phyloP scores from a whole-genome alignment of 345 rosid species.

The Boechera divaricarpa region DNA sequence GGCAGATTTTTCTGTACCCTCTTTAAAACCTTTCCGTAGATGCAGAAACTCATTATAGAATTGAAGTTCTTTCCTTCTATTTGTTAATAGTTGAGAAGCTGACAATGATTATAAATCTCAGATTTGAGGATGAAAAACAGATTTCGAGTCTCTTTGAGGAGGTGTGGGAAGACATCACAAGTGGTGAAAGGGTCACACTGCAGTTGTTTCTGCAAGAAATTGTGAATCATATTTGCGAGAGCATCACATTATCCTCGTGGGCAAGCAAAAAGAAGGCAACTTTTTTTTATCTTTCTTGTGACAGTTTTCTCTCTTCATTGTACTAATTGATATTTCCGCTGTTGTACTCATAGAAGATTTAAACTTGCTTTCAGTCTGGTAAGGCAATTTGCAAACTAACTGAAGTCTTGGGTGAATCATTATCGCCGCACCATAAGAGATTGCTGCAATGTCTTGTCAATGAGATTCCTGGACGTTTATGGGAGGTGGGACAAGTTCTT shows the following conservation, averaged over 20 bases:
- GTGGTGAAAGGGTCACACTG: slow-evolving; percentile 81
- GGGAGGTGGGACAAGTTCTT: slow-evolving; percentile 70
- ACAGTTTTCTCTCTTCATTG: slow-evolving; percentile 7
- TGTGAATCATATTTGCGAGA: slow-evolving; percentile 71
- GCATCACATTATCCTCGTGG: slow-evolving; percentile 89
- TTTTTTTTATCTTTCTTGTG: slow-evolving; percentile 2
- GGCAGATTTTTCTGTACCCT: slow-evolving; percentile 1
- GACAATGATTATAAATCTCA: slow-evolving; percentile 42
- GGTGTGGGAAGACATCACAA: slow-evolving; percentile 91
- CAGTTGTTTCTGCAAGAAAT: slow-evolving; percentile 87
- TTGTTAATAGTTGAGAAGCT: neutral
- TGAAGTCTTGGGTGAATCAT: slow-evolving; percentile 83
- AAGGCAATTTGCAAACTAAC: slow-evolving; percentile 80
- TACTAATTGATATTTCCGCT: slow-evolving; percentile 15
- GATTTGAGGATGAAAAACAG: slow-evolving; percentile 94
- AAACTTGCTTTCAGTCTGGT: slow-evolving; percentile 65
- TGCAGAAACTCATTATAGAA: neutral
- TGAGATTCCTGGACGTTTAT: slow-evolving; percentile 90
- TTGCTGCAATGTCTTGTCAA: slow-evolving; percentile 71
- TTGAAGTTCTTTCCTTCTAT: slow-evolving; percentile 8
- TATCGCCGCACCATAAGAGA: slow-evolving; percentile 63
- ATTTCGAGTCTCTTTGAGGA: slow-evolving; percentile 89
- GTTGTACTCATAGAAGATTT: slow-evolving; percentile 24
- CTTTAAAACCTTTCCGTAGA: slow-evolving; percentile 10
- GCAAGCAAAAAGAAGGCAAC: slow-evolving; percentile 79